A percentile compares a stretch with the other conserved stretches of the same genome.
phyloP scores from a whole-genome alignment of 169 alveolate genomes.

The Cryptosporidium parvum region DNA sequence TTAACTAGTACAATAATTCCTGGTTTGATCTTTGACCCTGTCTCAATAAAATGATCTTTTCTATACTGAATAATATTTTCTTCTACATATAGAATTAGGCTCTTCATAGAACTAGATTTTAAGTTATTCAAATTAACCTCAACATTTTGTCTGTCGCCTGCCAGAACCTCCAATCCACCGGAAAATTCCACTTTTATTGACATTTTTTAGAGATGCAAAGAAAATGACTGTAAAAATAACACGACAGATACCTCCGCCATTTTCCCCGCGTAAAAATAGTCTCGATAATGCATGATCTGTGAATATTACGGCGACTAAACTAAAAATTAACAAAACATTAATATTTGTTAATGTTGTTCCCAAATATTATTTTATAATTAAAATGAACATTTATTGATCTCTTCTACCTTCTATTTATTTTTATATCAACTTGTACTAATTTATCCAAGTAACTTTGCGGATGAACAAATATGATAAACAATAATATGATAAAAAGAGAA shows the following conservation, averaged over 20 bases:
- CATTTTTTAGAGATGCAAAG: not conserved
- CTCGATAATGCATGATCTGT: slow-evolving; percentile 76
- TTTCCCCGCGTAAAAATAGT: slow-evolving; percentile 64
- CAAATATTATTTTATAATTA: not conserved
- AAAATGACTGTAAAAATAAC: not conserved
- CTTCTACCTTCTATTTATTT: not conserved
- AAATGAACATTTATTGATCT: not conserved
- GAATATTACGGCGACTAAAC: slow-evolving; percentile 1
- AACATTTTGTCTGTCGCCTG: slow-evolving; percentile 27
- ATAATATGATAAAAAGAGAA: not conserved
- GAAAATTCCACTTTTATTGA: slow-evolving; percentile 37
- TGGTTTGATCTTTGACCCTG: slow-evolving; percentile 83
- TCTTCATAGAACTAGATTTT: slow-evolving; percentile 31
- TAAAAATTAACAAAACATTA: not conserved
- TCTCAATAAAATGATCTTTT: slow-evolving; percentile 74
- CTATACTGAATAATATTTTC: slow-evolving; percentile 47
- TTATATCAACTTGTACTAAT: not conserved
- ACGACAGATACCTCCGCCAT: slow-evolving; percentile 75
- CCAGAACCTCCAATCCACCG: slow-evolving; percentile 57
- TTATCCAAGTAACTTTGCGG: not conserved
- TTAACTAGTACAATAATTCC: slow-evolving; percentile 94
- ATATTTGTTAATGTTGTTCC: not conserved
- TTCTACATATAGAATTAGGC: slow-evolving; percentile 19
- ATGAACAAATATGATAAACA: not conserved
- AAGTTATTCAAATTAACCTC: slow-evolving; percentile 14